Conservation (phyloP, 2,329 filamentous ascomycete genomes). For the Scedosporium minutisporum region DNA sequence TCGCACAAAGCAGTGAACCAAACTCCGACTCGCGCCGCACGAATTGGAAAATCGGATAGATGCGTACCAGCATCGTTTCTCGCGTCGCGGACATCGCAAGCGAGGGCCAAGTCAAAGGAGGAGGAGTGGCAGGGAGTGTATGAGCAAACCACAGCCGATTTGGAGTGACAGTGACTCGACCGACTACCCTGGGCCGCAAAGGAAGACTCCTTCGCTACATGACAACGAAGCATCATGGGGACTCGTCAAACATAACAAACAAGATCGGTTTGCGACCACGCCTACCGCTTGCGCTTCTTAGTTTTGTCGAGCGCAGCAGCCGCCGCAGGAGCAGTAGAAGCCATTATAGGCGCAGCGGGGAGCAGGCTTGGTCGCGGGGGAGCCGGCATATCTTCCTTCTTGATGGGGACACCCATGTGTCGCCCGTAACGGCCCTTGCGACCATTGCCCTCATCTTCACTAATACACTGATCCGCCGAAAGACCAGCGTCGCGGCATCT, state of each 20-base stretch:
- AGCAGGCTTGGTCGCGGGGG: slow-evolving; percentile 25
- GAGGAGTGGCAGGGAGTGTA: too few species aligned
- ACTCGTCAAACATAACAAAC: background rate
- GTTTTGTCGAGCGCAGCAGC: slow-evolving; percentile 37
- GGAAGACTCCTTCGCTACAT: slow-evolving; percentile 2
- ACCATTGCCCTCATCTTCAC: slow-evolving; percentile 95
- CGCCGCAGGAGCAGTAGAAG: slow-evolving; percentile 13
- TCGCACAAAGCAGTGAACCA: background rate
- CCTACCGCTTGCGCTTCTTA: slow-evolving; percentile 53
- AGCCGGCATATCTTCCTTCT: slow-evolving; percentile 41
- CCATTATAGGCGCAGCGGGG: slow-evolving; percentile 32
- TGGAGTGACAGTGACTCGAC: too few species aligned
- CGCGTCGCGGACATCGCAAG: too few species aligned
- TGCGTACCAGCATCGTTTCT: too few species aligned
- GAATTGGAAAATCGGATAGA: too few species aligned
- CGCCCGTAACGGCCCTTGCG: slow-evolving; percentile 84
- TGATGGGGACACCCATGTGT: slow-evolving; percentile 59
- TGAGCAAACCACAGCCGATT: too few species aligned
- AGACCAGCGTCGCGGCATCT: slow-evolving; percentile 95
- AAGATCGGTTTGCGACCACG: background rate
- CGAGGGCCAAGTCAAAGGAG: too few species aligned
- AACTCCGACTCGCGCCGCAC: background rate
- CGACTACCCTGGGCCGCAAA: too few species aligned
- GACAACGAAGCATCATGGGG: background rate
- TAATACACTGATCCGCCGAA: slow-evolving; percentile 85